Conservation (phyloP, 2,329 filamentous ascomycete species). For the Alternaria angustiovoidea region DNA sequence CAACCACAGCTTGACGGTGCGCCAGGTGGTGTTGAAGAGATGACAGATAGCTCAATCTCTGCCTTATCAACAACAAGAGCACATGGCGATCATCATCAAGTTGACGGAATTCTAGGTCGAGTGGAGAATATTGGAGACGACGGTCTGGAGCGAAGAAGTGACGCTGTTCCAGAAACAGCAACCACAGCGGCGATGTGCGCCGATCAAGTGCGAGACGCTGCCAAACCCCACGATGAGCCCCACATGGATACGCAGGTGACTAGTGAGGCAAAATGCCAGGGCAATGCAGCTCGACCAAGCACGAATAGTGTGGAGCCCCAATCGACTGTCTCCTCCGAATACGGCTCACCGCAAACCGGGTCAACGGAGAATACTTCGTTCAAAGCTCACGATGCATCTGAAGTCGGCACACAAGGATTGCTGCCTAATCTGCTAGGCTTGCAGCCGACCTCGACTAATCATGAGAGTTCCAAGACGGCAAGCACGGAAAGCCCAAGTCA, state of each 20-base stretch:
- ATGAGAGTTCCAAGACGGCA: neutral
- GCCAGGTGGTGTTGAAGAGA: neutral
- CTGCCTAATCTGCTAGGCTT: neutral
- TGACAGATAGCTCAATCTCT: neutral
- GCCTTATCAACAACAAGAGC: neutral
- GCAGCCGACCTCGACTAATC: neutral
- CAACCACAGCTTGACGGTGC: neutral
- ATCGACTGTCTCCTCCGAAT: neutral
- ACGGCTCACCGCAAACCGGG: neutral
- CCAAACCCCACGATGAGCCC: slow-evolving; percentile 2
- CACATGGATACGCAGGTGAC: slow-evolving; percentile 3
- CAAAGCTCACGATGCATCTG: neutral
- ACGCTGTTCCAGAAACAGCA: slow-evolving; percentile 5
- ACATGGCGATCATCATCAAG: neutral
- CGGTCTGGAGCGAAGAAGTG: slow-evolving; percentile 2
- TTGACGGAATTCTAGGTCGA: neutral
- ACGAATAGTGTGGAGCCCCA: neutral
- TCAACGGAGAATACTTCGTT: neutral
- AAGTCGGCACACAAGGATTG: neutral
- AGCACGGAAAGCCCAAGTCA: neutral
- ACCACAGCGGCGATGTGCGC: slow-evolving; percentile 2
- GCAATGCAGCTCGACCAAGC: neutral
- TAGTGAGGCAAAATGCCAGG: slow-evolving; percentile 1
- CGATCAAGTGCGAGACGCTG: slow-evolving; percentile 4
- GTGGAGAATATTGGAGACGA: neutral